These are phyloP conservation scores for Sicyos baderoa DNA, from an alignment of 306 rosid species.

Conservation along the genomic window DNA sequence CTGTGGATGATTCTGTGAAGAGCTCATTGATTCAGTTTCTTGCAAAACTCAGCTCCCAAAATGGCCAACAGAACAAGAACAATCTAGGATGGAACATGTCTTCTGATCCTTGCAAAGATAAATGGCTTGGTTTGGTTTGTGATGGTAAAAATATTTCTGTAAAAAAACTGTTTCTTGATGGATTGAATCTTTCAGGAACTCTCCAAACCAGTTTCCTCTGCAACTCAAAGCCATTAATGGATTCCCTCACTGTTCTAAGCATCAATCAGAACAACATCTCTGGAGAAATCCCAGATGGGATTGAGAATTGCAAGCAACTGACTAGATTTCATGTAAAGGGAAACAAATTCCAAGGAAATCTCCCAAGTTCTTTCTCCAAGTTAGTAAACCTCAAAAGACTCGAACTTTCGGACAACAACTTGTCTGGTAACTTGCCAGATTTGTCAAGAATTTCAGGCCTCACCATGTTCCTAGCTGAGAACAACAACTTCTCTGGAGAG, in stretches of 20 bases:
- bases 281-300: constrained; percentile 39
- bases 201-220: constrained; percentile 48
- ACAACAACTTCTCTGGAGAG: constrained; percentile 43
- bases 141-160: constrained; percentile 30
- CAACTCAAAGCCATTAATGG: constrained; percentile 34
- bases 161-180: constrained; percentile 30
- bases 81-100: constrained; percentile 36
- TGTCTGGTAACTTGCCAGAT: constrained; percentile 47
- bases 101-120: constrained; percentile 59
- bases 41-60: constrained; percentile 29
- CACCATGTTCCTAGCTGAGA: constrained; percentile 45
- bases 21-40: constrained; percentile 44
- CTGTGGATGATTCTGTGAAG: constrained; percentile 45
- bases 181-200: constrained; percentile 37
- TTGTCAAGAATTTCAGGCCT: constrained; percentile 59
- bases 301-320: constrained; percentile 48
- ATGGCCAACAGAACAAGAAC: constrained; percentile 20
- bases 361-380: constrained; percentile 51
- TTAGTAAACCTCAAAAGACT: constrained; percentile 38
- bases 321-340: constrained; percentile 34
- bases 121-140: constrained; percentile 50
- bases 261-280: constrained; percentile 39
- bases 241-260: constrained; percentile 39
- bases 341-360: constrained; percentile 45
- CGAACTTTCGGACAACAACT: constrained; percentile 46